Percentiles rank a stretch among this genome's conserved stretches.
These are phyloP conservation scores for Exophiala aquamarina DNA, from an alignment of 2,329 filamentous ascomycete genomes.

Conservation along the genomic window DNA sequence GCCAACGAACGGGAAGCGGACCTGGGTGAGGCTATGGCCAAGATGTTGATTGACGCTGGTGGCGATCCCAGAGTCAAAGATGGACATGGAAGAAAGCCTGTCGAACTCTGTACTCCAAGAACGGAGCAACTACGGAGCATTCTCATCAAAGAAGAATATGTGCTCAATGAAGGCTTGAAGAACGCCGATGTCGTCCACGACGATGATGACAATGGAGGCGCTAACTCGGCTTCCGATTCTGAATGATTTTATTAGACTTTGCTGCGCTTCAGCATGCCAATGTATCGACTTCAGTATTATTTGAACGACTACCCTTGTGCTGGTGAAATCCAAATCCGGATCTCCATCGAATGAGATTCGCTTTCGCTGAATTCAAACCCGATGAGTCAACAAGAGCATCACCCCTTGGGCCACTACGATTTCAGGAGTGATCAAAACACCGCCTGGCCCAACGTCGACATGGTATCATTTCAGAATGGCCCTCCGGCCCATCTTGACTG, in stretches of 20 bases:
- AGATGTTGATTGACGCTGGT: constrained; percentile 51
- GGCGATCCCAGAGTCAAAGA: constrained; percentile 50
- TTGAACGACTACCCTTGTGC: no score
- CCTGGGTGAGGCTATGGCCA: constrained; percentile 45
- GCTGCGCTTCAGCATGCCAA: no score
- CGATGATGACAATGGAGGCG: constrained; percentile 33
- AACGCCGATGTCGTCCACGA: constrained; percentile 31
- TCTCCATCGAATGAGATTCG: no score
- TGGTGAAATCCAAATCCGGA: no score
- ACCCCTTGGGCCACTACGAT: no score
- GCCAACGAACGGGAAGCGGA: constrained; percentile 47
- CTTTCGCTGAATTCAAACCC: no score
- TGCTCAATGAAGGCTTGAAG: constrained; percentile 45
- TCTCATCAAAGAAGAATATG: constrained; percentile 48
- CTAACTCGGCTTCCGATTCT: constrained; percentile 24
- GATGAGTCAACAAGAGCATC: no score
- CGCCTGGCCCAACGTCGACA: no score
- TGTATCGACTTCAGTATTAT: no score
- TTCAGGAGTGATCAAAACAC: no score
- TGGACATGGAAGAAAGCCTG: constrained; percentile 47
- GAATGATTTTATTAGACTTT: constrained; percentile 11
- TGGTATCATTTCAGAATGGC: no score
- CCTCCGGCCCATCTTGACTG: no score
- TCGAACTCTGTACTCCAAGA: constrained; percentile 43
- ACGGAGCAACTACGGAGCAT: constrained; percentile 42